These are phyloP conservation scores for Lotus japonicus DNA, from an alignment of 306 rosid genomes.

Conservation along the genomic window DNA sequence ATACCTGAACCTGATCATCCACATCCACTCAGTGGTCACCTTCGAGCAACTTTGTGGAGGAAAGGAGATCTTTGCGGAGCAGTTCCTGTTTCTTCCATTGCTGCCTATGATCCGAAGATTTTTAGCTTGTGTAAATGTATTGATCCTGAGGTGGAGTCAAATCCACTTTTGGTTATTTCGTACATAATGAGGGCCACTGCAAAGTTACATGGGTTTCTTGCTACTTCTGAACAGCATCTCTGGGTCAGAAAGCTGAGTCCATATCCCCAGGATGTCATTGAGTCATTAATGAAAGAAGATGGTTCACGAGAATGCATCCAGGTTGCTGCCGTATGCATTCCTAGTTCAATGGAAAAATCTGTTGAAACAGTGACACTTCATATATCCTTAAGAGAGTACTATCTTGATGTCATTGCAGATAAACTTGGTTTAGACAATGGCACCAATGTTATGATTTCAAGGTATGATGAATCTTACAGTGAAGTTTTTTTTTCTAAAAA, in stretches of 20 bases:
- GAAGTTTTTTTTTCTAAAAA: neutral
- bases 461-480: slow-evolving; percentile 41
- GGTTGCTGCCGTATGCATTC: slow-evolving; percentile 52
- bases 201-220: slow-evolving; percentile 42
- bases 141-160: slow-evolving; percentile 69
- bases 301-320: slow-evolving; percentile 31
- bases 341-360: slow-evolving; percentile 54
- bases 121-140: slow-evolving; percentile 55
- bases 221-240: slow-evolving; percentile 46
- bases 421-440: slow-evolving; percentile 71
- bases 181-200: slow-evolving; percentile 49
- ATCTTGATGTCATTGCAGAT: slow-evolving; percentile 71
- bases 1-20: slow-evolving; percentile 25
- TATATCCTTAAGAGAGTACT: slow-evolving; percentile 58
- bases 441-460: slow-evolving; percentile 56
- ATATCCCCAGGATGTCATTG: slow-evolving; percentile 47
- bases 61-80: slow-evolving; percentile 56
- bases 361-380: slow-evolving; percentile 48
- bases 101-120: slow-evolving; percentile 51
- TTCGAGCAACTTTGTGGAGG: slow-evolving; percentile 64
- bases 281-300: slow-evolving; percentile 31
- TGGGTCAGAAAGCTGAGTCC: slow-evolving; percentile 62
- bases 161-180: slow-evolving; percentile 50
- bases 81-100: slow-evolving; percentile 63
- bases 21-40: slow-evolving; percentile 78